phyloP scores from a whole-genome alignment of 2,329 filamentous ascomycete species.

The Fusarium burgessii region DNA sequence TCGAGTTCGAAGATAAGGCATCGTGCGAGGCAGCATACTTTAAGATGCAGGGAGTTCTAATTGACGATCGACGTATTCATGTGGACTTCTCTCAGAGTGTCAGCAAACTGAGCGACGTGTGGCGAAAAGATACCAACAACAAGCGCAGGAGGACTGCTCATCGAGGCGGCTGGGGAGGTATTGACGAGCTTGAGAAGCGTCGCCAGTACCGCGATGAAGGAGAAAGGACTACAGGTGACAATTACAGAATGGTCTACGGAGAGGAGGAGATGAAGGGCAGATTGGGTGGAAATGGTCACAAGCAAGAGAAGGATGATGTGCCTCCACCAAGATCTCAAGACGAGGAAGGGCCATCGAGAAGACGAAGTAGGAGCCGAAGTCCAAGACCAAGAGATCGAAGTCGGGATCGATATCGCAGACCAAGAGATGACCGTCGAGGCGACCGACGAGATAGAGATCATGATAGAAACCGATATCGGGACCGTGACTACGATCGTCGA shows the following conservation, averaged over 20 bases:
- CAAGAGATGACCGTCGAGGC: slow-evolving; percentile 43
- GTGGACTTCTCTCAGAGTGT: slow-evolving; percentile 99
- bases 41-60: slow-evolving; percentile 98
- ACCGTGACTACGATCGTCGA: slow-evolving; percentile 47
- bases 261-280: slow-evolving; percentile 73
- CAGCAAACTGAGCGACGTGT: slow-evolving; percentile 86
- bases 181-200: slow-evolving; percentile 88
- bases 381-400: slow-evolving; percentile 38
- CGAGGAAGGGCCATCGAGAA: slow-evolving; percentile 7
- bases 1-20: slow-evolving; percentile 93
- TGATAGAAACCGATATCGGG: slow-evolving; percentile 48
- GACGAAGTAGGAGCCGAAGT: slow-evolving; percentile 38
- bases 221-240: slow-evolving; percentile 57
- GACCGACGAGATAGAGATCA: slow-evolving; percentile 46
- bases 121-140: slow-evolving; percentile 86
- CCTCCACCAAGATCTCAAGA: slow-evolving; percentile 19
- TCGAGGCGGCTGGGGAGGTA: slow-evolving; percentile 88
- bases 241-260: slow-evolving; percentile 86
- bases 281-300: slow-evolving; percentile 56
- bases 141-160: slow-evolving; percentile 73
- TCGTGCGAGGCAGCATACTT: slow-evolving; percentile 96
- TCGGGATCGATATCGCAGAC: slow-evolving; percentile 45
- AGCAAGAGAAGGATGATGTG: slow-evolving; percentile 38
- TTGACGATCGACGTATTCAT: slow-evolving; percentile 97
- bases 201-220: slow-evolving; percentile 85